A percentile compares a stretch with the other conserved stretches of the same genome.
These are phyloP conservation scores for Lepidium aucheri DNA, from an alignment of 345 rosid species.

Conservation along the genomic window DNA sequence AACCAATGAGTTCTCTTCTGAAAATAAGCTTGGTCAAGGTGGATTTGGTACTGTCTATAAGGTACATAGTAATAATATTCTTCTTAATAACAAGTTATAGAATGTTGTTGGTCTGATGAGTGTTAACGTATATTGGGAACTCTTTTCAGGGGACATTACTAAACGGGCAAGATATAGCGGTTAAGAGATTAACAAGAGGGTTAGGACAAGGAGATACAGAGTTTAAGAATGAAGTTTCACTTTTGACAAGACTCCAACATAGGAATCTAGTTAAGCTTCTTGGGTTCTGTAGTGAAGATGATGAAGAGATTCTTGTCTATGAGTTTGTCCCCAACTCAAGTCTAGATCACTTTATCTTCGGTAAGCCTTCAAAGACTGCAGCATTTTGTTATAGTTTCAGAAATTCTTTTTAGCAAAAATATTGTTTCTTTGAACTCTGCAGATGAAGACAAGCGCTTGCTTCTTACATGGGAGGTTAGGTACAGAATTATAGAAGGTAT, in stretches of 20 bases:
- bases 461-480: too few species aligned
- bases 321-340: too few species aligned
- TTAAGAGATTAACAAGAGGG: too few species aligned
- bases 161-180: background rate
- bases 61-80: slow-evolving; percentile 3
- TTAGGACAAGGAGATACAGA: too few species aligned
- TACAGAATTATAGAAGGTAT: too few species aligned
- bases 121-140: background rate
- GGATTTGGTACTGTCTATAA: slow-evolving; percentile 38
- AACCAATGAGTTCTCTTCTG: slow-evolving; percentile 15
- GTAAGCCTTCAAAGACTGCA: background rate
- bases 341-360: too few species aligned
- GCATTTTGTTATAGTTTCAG: background rate
- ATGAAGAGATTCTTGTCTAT: too few species aligned
- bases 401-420: background rate
- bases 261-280: too few species aligned
- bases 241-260: too few species aligned
- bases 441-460: background rate
- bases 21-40: slow-evolving; percentile 31
- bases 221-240: too few species aligned
- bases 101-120: background rate
- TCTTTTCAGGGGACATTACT: slow-evolving; percentile 29
- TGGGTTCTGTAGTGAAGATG: too few species aligned
- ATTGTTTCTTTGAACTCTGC: background rate
- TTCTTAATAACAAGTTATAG: background rate